A percentile compares a stretch with the other conserved stretches of the same genome.
These are phyloP conservation scores for Hura crepitans DNA, from an alignment of 441 rosid species.

Conservation along the genomic window DNA sequence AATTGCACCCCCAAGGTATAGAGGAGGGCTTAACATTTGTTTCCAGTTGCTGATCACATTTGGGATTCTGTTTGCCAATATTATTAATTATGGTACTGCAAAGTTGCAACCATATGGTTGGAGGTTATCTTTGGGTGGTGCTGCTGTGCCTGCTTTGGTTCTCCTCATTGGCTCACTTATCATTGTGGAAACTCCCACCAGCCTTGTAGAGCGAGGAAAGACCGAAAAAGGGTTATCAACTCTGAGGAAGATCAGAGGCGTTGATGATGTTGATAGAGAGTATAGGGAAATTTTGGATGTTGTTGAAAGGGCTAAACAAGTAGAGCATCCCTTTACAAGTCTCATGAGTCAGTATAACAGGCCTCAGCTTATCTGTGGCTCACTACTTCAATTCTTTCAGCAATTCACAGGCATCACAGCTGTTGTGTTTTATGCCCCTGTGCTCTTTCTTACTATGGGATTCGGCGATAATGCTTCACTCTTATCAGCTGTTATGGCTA, in stretches of 20 bases:
- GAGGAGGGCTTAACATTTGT: constrained; percentile 62
- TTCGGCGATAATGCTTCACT: constrained; percentile 50
- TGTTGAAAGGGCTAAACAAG: constrained; percentile 41
- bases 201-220: constrained; percentile 62
- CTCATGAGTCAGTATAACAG: constrained; percentile 36
- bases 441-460: constrained; percentile 72
- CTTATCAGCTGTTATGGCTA: constrained; percentile 54
- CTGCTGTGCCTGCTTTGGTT: constrained; percentile 51
- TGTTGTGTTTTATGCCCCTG: constrained; percentile 75
- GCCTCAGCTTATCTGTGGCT: constrained; percentile 55
- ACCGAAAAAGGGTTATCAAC: constrained; percentile 35
- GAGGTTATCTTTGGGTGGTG: constrained; percentile 68
- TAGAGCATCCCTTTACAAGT: constrained; percentile 40
- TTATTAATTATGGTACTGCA: constrained; percentile 48
- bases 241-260: constrained; percentile 55
- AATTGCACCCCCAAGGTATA: constrained; percentile 53
- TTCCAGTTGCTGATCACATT: constrained; percentile 69
- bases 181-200: constrained; percentile 69
- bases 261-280: constrained; percentile 44
- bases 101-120: constrained; percentile 42
- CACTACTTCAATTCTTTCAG: constrained; percentile 59
- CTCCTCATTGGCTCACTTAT: constrained; percentile 56
- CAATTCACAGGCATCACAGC: constrained; percentile 75
- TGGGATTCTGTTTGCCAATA: constrained; percentile 57
- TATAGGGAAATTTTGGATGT: constrained; percentile 45